These are phyloP conservation scores for Mortierella hygrophila DNA, from an alignment of 192 early-diverging fungal genomes.

Conservation along the genomic window DNA sequence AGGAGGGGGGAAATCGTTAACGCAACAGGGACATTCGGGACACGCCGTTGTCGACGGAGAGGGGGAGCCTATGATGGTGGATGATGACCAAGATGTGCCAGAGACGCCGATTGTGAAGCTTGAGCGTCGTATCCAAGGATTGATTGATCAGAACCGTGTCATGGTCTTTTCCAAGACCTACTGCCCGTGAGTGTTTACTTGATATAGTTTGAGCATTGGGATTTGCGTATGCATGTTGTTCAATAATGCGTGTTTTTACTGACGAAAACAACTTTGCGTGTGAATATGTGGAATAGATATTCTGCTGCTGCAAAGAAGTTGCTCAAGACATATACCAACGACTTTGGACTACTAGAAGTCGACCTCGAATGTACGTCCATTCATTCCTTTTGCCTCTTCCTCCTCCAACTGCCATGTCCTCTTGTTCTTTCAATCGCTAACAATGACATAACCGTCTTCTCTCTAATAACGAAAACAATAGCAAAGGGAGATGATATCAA, in stretches of 20 bases:
- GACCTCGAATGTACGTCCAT: constrained; percentile 29
- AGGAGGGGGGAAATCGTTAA: neutral
- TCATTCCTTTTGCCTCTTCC: neutral
- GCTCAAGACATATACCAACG: constrained; percentile 33
- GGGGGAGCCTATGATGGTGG: constrained; percentile 25
- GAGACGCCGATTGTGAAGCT: constrained; percentile 8
- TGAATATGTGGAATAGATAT: constrained; percentile 19
- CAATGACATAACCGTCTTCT: neutral
- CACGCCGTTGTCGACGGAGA: constrained; percentile 25
- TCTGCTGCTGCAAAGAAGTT: constrained; percentile 39
- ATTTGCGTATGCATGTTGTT: neutral
- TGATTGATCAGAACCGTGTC: constrained; percentile 41
- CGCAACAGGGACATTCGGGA: neutral
- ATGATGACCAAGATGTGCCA: neutral
- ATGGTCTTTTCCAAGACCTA: constrained; percentile 56
- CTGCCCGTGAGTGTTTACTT: constrained; percentile 23
- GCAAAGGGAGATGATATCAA: constrained; percentile 31
- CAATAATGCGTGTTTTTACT: neutral
- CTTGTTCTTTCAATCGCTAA: neutral
- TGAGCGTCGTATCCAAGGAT: constrained; percentile 26
- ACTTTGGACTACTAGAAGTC: constrained; percentile 38
- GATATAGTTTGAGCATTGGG: no score
- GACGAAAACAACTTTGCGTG: no score
- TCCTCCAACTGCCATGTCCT: neutral
- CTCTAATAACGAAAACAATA: neutral